A percentile compares a stretch with the other conserved stretches of the same genome.
Conservation (phyloP, 1,284 basidiomycete species). For the Puccinia polysora region DNA sequence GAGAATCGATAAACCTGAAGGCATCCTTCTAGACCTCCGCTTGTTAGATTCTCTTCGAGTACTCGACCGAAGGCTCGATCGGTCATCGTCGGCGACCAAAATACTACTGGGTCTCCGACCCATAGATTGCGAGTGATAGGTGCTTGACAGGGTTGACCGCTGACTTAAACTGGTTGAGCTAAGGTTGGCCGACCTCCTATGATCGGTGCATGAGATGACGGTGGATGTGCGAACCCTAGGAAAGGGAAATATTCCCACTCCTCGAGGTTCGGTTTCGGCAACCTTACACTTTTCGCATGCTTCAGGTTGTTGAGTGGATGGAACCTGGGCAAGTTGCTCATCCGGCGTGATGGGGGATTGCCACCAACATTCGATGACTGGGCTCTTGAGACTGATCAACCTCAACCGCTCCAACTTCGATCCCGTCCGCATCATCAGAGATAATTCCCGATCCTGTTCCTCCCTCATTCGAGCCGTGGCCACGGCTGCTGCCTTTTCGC, state of each 20-base stretch:
- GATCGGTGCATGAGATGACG: slow-evolving; percentile 13
- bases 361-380: slow-evolving; percentile 43
- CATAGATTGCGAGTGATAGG: slow-evolving; percentile 27
- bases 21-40: slow-evolving; percentile 41
- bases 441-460: slow-evolving; percentile 33
- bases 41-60: slow-evolving; percentile 22
- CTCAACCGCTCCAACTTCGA: slow-evolving; percentile 31
- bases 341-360: slow-evolving; percentile 5
- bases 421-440: slow-evolving; percentile 23
- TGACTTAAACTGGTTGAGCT: slow-evolving; percentile 31
- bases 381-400: slow-evolving; percentile 42
- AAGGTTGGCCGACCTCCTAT: slow-evolving; percentile 21
- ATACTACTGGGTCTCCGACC: slow-evolving; percentile 33
- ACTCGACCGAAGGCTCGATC: slow-evolving; percentile 21
- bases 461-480: slow-evolving; percentile 37
- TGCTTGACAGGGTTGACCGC: slow-evolving; percentile 31
- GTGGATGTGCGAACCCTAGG: slow-evolving; percentile 35
- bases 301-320: not conserved
- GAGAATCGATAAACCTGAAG: slow-evolving; percentile 34
- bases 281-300: not conserved
- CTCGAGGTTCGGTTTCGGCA: not conserved
- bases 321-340: not conserved
- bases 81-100: slow-evolving; percentile 15
- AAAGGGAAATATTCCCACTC: slow-evolving; percentile 23
- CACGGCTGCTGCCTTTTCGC: slow-evolving; percentile 40